Conservation (phyloP, 331 rosid species). For the Quercus phellos region DNA sequence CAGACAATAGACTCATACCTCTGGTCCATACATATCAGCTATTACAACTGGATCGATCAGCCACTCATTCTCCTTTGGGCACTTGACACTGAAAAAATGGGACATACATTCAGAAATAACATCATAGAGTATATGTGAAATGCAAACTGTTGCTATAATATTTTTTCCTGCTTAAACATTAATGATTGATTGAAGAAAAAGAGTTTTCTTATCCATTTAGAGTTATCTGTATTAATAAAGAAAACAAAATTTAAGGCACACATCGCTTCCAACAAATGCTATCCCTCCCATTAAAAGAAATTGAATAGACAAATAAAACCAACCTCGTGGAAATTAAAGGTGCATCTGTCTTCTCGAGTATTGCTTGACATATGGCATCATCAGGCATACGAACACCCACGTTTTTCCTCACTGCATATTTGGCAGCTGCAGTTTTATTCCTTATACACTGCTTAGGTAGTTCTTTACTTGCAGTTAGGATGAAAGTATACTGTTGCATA, state of each 20-base stretch:
- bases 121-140: neutral
- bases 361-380: slow-evolving; percentile 73
- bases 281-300: neutral
- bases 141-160: slow-evolving; percentile 15
- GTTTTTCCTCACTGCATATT: slow-evolving; percentile 62
- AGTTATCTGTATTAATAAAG: neutral
- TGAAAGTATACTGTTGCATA: slow-evolving; percentile 82
- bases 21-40: slow-evolving; percentile 83
- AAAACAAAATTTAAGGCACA: neutral
- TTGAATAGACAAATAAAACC: slow-evolving; percentile 16
- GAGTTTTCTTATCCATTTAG: neutral
- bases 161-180: neutral
- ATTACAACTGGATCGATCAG: slow-evolving; percentile 79
- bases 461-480: slow-evolving; percentile 84
- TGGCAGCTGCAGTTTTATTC: slow-evolving; percentile 65
- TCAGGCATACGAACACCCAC: slow-evolving; percentile 97
- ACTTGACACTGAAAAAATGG: slow-evolving; percentile 62
- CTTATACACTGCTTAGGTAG: slow-evolving; percentile 82
- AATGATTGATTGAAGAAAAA: neutral
- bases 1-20: slow-evolving; percentile 45
- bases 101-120: neutral
- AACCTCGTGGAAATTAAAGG: slow-evolving; percentile 85
- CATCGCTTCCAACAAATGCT: neutral
- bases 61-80: slow-evolving; percentile 73
- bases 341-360: slow-evolving; percentile 70